These are phyloP conservation scores for Ganoderma meredithae DNA, from an alignment of 1,284 basidiomycete genomes.

Conservation along the genomic window DNA sequence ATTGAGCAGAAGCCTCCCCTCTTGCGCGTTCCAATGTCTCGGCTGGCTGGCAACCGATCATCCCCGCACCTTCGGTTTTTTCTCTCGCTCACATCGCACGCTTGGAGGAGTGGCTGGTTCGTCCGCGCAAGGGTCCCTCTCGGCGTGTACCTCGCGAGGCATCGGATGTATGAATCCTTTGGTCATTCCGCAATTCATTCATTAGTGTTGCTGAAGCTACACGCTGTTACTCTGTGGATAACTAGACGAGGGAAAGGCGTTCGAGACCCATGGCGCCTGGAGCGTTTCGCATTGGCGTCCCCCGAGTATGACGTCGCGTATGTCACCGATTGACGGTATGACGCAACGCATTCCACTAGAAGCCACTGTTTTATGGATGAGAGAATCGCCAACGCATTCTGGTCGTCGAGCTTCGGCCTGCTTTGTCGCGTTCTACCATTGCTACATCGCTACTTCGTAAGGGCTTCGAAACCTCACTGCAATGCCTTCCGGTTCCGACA, in stretches of 20 bases:
- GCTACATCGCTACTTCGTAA: neutral
- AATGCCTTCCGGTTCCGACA: conserved; percentile 38
- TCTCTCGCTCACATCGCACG: neutral
- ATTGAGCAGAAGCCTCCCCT: neutral
- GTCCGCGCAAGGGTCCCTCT: neutral
- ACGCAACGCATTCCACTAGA: conserved; percentile 28
- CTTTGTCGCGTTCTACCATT: neutral
- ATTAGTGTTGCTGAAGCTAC: too few relatives aligned
- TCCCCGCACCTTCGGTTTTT: neutral
- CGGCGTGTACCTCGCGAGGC: neutral
- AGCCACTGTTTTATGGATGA: conserved; percentile 12
- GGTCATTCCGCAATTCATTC: neutral
- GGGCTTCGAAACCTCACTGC: conserved; percentile 33
- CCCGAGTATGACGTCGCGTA: neutral
- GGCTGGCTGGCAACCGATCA: neutral
- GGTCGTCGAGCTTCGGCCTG: neutral
- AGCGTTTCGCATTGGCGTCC: neutral
- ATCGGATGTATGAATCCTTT: neutral
- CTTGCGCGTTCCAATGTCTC: neutral
- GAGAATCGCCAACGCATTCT: neutral
- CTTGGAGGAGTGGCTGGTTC: neutral
- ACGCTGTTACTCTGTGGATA: too few relatives aligned
- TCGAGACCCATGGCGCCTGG: neutral
- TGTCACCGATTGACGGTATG: conserved; percentile 16
- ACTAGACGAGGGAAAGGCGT: too few relatives aligned